Percentiles rank a stretch among this genome's conserved stretches.
phyloP scores from a whole-genome alignment of 2,329 filamentous ascomycete species.

The Xylaria sp. region DNA sequence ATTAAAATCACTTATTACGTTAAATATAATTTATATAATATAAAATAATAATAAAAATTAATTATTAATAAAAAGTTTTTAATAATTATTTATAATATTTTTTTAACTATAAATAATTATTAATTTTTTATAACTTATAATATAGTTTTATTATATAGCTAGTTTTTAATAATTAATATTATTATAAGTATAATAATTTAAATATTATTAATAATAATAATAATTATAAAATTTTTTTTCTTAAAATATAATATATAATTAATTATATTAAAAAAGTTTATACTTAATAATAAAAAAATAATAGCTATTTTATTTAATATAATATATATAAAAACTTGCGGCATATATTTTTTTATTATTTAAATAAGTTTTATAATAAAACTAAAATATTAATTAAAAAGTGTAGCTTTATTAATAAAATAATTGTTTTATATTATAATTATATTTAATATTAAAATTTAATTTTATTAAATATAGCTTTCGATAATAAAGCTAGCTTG shows the following conservation, averaged over 20 bases:
- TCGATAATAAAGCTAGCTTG: background rate
- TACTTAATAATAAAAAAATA: background rate
- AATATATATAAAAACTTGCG: background rate
- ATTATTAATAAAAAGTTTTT: background rate
- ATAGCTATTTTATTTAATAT: background rate
- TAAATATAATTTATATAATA: background rate
- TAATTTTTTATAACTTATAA: background rate
- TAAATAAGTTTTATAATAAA: constrained; percentile 1
- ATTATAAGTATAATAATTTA: background rate
- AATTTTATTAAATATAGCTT: background rate
- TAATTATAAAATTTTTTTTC: background rate
- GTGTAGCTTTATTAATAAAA: background rate
- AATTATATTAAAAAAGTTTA: background rate
- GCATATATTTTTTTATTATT: background rate
- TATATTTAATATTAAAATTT: background rate
- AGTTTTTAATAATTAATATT: background rate
- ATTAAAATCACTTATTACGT: background rate
- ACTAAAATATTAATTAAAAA: background rate
- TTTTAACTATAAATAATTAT: background rate
- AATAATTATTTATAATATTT: background rate
- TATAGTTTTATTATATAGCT: background rate
- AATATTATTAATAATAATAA: background rate
- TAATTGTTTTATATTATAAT: background rate
- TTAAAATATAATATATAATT: background rate
- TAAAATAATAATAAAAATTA: background rate